phyloP scores from a whole-genome alignment of 805 yeast genomes.

The Priceomyces fermenticarens region DNA sequence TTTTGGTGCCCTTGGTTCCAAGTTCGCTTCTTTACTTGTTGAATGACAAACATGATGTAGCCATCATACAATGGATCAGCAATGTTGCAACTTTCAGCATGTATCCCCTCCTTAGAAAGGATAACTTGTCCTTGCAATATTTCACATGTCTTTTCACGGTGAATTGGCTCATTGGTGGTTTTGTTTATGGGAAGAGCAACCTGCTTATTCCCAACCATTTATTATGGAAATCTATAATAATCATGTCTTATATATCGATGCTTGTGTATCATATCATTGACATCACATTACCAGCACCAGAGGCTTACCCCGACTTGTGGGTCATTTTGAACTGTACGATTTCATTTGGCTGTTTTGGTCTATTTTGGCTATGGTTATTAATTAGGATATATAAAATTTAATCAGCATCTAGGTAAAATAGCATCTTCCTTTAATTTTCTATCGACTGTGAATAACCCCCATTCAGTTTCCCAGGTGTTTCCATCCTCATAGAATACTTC shows the following conservation, averaged over 20 bases:
- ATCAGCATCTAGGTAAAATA: conserved; percentile 35
- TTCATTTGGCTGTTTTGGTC: conserved; percentile 69
- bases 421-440: conserved; percentile 45
- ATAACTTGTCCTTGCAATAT: conserved; percentile 73
- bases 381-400: conserved; percentile 35
- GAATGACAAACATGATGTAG: conserved; percentile 56
- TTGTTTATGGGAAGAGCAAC: conserved; percentile 10
- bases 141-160: conserved; percentile 56
- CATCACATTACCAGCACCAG: conserved; percentile 48
- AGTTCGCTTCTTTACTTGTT: conserved; percentile 62
- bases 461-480: conserved; percentile 63
- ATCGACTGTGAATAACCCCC: conserved; percentile 60
- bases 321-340: conserved; percentile 70
- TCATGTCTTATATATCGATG: conserved; percentile 40
- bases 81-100: conserved; percentile 82
- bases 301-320: conserved; percentile 78
- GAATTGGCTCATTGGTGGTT: conserved; percentile 30
- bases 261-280: conserved; percentile 55
- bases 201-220: conserved; percentile 21
- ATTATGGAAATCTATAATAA: conserved; percentile 24
- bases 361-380: conserved; percentile 83
- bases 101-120: conserved; percentile 82
- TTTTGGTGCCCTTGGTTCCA: conserved; percentile 84
- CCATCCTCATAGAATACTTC: conserved; percentile 45
- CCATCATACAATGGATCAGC: conserved; percentile 82